Evolutionary conservation across 768 basidiomycete species (phyloP), one percentile per base, ranked within the genome.

Genomic region (Ramaria rubella): DNA sequence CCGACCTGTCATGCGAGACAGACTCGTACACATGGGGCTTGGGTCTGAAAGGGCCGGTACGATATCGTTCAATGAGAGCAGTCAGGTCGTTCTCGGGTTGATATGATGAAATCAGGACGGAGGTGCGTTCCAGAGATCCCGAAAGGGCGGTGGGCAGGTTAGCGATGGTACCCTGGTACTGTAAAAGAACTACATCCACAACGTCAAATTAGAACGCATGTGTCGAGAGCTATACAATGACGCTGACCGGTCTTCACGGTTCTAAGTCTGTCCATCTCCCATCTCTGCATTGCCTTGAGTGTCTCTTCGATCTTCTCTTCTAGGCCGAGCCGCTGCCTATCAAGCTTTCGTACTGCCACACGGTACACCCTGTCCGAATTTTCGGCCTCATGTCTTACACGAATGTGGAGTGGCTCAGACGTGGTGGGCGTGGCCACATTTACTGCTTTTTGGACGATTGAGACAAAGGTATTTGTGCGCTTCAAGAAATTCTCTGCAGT

Each of bases 31-130:
- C 74, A 53, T 91, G 90, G 0, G 94, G 81, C 34, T 74, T 75
- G 0, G 94, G 94, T 38, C 87, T 78, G 83, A 96, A 98, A 0
- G 94, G 88, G 1, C 94, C 94, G 1, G 93, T 95, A 54, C 94
- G 82, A 67, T 93, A 91, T 11, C 90, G 86, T 68, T 96, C 94
- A 59, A 96, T 93, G 49, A 95, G 79, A 9, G 89, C 91, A 12
- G 74, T 83, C 52, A 94, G 70, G 72, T 94, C 94, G 1, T 83
- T 83, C 60, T 96, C 93, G 2, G 94, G 93, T 59, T 93, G 86
- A 69, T 83, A 96, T 1, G 90, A 81, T 30, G 90, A 81, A 60
- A 94, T 79, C 48, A 93, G 78, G 1, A 88, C 85, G 1, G 79
- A 76, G 1, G 88, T 87, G 31, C 83, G 81, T 62, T 88, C 85